These are phyloP conservation scores for Leccinellum rugosiceps DNA, from an alignment of 768 basidiomycete genomes.

Conservation along the genomic window DNA sequence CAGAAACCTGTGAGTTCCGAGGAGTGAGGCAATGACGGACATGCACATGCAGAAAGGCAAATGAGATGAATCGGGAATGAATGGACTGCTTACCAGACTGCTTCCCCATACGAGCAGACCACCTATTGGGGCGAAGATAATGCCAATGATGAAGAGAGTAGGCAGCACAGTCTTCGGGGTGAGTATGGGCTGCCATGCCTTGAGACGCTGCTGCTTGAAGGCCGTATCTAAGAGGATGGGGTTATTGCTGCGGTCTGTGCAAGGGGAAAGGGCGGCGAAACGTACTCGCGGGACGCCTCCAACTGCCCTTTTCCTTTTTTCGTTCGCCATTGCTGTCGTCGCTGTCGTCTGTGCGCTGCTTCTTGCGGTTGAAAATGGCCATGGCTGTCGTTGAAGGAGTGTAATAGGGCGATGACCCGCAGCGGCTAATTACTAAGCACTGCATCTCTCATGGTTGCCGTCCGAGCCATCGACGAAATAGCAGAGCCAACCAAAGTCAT, in stretches of 20 bases:
- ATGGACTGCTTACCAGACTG: constrained; percentile 42
- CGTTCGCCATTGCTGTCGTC: constrained; percentile 45
- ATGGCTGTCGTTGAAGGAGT: constrained; percentile 31
- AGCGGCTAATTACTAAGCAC: constrained; percentile 14
- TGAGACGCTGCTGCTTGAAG: constrained; percentile 98
- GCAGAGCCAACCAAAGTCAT: constrained; percentile 48
- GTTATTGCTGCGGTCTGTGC: constrained; percentile 13
- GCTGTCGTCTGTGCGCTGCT: constrained; percentile 29
- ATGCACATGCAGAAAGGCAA: constrained; percentile 2
- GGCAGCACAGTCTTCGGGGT: constrained; percentile 98
- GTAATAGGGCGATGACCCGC: neutral
- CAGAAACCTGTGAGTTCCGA: constrained; percentile 58
- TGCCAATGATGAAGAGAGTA: constrained; percentile 90
- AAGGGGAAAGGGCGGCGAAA: constrained; percentile 15
- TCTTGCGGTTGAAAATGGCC: constrained; percentile 60
- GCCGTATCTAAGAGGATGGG: constrained; percentile 69
- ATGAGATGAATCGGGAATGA: constrained; percentile 23
- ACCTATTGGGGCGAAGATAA: constrained; percentile 95
- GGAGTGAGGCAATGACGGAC: neutral
- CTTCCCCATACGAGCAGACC: constrained; percentile 93
- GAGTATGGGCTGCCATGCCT: constrained; percentile 99
- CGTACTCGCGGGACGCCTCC: constrained; percentile 80
- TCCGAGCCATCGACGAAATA: constrained; percentile 47
- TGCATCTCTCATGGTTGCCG: constrained; percentile 45
- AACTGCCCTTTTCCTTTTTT: constrained; percentile 83